Evolutionary conservation across 1,139 yeast species (phyloP), one percentile per base, ranked within the genome.

Genomic region (Geotrichum candidum): DNA sequence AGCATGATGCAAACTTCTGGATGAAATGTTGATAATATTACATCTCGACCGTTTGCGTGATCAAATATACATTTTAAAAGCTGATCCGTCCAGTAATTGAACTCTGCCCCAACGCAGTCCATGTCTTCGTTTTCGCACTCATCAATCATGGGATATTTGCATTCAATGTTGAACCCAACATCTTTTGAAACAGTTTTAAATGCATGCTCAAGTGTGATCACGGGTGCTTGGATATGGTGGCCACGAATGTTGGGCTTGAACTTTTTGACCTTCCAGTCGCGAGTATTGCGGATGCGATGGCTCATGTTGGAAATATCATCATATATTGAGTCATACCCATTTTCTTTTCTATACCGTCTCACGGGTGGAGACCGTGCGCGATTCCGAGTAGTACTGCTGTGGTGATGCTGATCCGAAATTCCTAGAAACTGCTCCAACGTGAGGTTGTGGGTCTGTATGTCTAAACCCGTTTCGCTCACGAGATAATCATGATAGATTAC

Each of bases 401-500:
- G 18, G 31, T 57, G 56, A 45, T 67, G 62, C 52, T 65, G 65
- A 55, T 64, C 61, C 11, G 71, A 66, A 25, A 69, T 66, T 50
- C 85, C 84, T 74, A 91, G 77, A 69, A 94, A 94, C 73, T 94
- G 98, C 72, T 94, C 98, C 35, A 87, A 80, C 0, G 98, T 92
- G 70, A 94, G 78, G 27, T 88, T 84, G 74, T 92, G 97, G 96
- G 94, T 92, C 2, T 98, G 98, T 58, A 92, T 87, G 76, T 94
- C 99, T 60, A 90, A 90, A 13, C 99, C 99, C 3, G 96, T 86
- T 73, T 94, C 98, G 1, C 97, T 96, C 53, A 94, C 97, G 35
- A 91, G 75, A 72, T 94, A 94, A 74, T 94, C 99, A 73, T 94
- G 99, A 71, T 94, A 94, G 51, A 94, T 88, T 11, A 94, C 98